Evolutionary conservation across 495 filamentous ascomycete genomes (phyloP), one percentile per base, ranked within the genome.

Genomic region (Tuber umbilicatum): DNA sequence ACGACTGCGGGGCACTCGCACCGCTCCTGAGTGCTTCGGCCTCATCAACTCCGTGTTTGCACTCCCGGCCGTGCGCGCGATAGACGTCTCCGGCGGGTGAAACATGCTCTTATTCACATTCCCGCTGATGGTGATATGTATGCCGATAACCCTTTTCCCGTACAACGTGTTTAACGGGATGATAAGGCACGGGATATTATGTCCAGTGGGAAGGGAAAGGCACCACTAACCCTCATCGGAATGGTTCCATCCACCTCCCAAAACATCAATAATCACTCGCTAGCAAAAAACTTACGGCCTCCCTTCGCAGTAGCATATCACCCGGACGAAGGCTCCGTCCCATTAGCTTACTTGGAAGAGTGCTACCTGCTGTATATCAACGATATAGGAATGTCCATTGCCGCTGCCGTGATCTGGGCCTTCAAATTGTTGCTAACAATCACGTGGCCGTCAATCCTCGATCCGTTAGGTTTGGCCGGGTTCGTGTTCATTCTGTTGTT

Each of bases 281-380:
- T 68, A 27, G 42, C 12, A n/a, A 12, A 1, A 16, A 27, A 12
- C 1, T 10, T 7, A 12, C 27, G 73, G 74, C 68, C 70, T 79
- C 84, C 94, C 0, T 94, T 91, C 80, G 90, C 87, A 21, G 85
- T 89, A 6, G 87, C 91, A 42, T 94, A 95, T 83, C 91, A 89
- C 0, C 91, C 92, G 4, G 92, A 92, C 41, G 92, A 93, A 80
- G 93, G 93, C 0, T 93, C 93, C 10, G 92, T 94, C 0, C 92
- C 93, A 2, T 94, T 93, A 78, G 90, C 90, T 6, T 93, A 94
- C 81, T 91, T 89, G 7, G 92, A 92, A 5, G 92, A 95, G 81
- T 91, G 89, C 1, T 92, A 91, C 81, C 92, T 92, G 2, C 83
- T 94, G 0, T 91, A 92, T 76, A 87, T 92, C 23, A 88, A 92